Conservation (phyloP, 208 protist species). For the Trypanosoma caninum region DNA sequence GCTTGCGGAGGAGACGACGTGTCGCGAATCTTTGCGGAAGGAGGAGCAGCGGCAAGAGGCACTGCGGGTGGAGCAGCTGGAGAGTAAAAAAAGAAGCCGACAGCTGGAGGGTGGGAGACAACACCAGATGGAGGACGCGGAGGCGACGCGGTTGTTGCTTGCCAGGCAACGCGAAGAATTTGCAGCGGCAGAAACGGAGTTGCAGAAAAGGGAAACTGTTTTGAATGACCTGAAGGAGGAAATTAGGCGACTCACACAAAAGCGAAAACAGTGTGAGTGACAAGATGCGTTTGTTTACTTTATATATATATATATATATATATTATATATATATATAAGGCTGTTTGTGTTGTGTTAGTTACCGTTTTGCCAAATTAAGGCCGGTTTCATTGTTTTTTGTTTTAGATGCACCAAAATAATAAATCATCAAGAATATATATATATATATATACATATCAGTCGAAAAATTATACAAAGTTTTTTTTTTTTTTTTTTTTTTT, state of each 20-base stretch:
- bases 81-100: conserved; percentile 22
- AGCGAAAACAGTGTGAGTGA: conserved; percentile 14
- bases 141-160: conserved; percentile 33
- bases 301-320: too few species aligned
- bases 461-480: too few species aligned
- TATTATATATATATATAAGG: too few species aligned
- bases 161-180: conserved; percentile 26
- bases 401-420: neutral
- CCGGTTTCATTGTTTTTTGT: too few species aligned
- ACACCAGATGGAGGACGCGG: conserved; percentile 60
- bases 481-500: conserved; percentile 3
- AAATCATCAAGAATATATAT: neutral
- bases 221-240: conserved; percentile 37
- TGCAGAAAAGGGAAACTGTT: conserved; percentile 29
- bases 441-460: neutral
- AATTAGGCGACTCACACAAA: conserved; percentile 30
- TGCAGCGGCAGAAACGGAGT: conserved; percentile 24
- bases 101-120: conserved; percentile 43
- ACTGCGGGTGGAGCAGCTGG: conserved; percentile 14
- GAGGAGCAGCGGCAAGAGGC: conserved; percentile 14
- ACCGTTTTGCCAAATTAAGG: too few species aligned
- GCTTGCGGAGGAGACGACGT: neutral
- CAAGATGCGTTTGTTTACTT: too few species aligned
- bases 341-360: too few species aligned
- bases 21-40: conserved; percentile 1